Evolutionary conservation across 495 filamentous ascomycete species (phyloP).

Genomic region (Hypomontagnella monticulosa): DNA sequence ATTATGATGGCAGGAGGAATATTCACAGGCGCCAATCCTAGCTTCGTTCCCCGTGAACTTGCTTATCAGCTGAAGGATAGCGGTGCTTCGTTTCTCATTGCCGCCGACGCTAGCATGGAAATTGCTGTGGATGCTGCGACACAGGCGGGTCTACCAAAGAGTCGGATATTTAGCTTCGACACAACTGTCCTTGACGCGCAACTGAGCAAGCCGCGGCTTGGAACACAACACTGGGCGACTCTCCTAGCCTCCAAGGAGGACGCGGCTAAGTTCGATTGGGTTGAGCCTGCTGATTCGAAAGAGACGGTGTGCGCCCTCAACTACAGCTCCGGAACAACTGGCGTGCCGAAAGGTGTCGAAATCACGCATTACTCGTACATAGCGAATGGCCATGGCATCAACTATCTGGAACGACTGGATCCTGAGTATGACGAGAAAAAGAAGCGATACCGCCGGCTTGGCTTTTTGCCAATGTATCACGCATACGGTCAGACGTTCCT

Average conservation of each 20-base stretch:
- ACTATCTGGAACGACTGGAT: slow-evolving; percentile 55
- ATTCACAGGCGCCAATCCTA: slow-evolving; percentile 82
- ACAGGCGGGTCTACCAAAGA: slow-evolving; percentile 67
- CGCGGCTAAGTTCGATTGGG: slow-evolving; percentile 57
- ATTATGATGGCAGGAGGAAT: slow-evolving; percentile 80
- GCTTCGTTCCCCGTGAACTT: slow-evolving; percentile 71
- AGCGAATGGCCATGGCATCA: slow-evolving; percentile 69
- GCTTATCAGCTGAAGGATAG: slow-evolving; percentile 79
- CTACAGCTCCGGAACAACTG: slow-evolving; percentile 82
- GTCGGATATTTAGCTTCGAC: slow-evolving; percentile 61
- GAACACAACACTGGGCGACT: slow-evolving; percentile 55
- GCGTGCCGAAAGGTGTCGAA: slow-evolving; percentile 84
- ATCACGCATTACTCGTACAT: slow-evolving; percentile 79
- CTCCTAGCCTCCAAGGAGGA: slow-evolving; percentile 50
- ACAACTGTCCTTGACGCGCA: slow-evolving; percentile 54
- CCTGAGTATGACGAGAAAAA: slow-evolving; percentile 53
- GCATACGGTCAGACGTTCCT: slow-evolving; percentile 65
- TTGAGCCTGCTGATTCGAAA: slow-evolving; percentile 49
- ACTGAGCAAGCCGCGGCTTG: slow-evolving; percentile 48
- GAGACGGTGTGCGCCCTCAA: slow-evolving; percentile 65
- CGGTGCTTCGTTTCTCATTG: slow-evolving; percentile 70
- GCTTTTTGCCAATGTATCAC: slow-evolving; percentile 82
- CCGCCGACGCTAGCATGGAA: slow-evolving; percentile 63
- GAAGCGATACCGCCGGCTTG: slow-evolving; percentile 43
- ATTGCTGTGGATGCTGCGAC: slow-evolving; percentile 74